Evolutionary conservation across 2,329 filamentous ascomycete species (phyloP).

Genomic region (Pseudocercospora macadamiae): DNA sequence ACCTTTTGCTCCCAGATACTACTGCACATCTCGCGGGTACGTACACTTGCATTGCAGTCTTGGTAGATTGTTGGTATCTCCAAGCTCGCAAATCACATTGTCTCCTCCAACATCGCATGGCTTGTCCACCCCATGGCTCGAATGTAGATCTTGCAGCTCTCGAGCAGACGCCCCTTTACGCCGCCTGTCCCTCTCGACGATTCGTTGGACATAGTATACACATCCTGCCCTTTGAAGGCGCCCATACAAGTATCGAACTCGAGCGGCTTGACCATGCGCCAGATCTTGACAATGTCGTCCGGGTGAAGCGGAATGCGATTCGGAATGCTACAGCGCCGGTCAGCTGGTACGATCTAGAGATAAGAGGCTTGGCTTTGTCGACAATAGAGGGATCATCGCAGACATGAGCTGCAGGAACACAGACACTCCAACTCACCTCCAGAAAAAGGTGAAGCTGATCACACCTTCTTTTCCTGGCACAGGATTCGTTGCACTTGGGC

Average conservation of each 20-base stretch:
- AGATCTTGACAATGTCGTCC: constrained; percentile 66
- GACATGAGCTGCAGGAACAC: neutral
- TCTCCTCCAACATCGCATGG: constrained; percentile 26
- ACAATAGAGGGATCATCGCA: neutral
- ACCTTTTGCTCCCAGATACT: no score
- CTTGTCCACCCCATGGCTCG: constrained; percentile 32
- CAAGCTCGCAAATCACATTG: constrained; percentile 4
- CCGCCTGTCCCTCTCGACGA: constrained; percentile 21
- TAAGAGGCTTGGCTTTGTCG: neutral
- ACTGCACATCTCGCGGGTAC: no score
- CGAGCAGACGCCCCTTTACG: constrained; percentile 63
- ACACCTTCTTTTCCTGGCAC: constrained; percentile 40
- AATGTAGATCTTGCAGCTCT: constrained; percentile 75
- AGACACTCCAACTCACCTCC: constrained; percentile 45
- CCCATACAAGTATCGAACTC: constrained; percentile 68
- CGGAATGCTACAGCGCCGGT: constrained; percentile 53
- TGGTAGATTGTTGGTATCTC: constrained; percentile 1
- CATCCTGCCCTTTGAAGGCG: constrained; percentile 65
- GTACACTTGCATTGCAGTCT: neutral
- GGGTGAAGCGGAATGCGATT: constrained; percentile 71
- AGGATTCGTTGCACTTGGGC: constrained; percentile 47
- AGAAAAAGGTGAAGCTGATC: constrained; percentile 69
- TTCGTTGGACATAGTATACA: constrained; percentile 47
- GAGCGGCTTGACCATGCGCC: constrained; percentile 62
- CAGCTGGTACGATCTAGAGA: neutral